Conservation (phyloP, 202 grass and related monocot species). For the Digitaria exilis region DNA sequence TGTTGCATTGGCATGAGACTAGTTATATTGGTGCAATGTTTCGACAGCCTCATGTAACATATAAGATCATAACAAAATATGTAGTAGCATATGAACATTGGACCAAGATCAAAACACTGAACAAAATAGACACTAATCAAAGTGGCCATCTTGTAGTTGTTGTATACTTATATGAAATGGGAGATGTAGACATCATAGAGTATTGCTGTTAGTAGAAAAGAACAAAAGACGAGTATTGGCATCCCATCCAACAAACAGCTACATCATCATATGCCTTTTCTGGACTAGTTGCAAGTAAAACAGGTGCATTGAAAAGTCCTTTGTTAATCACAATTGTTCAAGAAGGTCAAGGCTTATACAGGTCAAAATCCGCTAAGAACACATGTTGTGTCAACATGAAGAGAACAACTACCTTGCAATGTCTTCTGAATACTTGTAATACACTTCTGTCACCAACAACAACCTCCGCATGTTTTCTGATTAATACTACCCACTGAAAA, state of each 20-base stretch:
- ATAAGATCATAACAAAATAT: constrained; percentile 30
- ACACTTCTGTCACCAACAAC: constrained; percentile 68
- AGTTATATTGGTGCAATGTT: constrained; percentile 7
- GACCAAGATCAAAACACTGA: constrained; percentile 2
- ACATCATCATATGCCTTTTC: constrained; percentile 10
- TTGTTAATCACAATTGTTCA: constrained; percentile 21
- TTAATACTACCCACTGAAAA: constrained; percentile 90
- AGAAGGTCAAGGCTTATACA: constrained; percentile 20
- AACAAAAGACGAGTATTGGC: not conserved
- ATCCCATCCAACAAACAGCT: not conserved
- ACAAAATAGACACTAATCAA: constrained; percentile 9
- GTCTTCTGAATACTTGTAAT: constrained; percentile 77
- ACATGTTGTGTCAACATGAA: constrained; percentile 20
- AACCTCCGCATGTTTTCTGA: constrained; percentile 79
- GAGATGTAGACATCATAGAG: not conserved
- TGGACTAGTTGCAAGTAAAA: constrained; percentile 21
- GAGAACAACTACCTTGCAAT: constrained; percentile 75
- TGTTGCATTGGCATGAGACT: constrained; percentile 20
- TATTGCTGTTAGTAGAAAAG: not conserved
- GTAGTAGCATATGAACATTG: not conserved
- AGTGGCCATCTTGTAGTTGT: not conserved
- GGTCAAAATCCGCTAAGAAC: constrained; percentile 5
- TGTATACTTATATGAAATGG: constrained; percentile 20
- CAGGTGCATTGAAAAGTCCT: constrained; percentile 1
- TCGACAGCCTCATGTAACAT: constrained; percentile 1